A percentile compares a stretch with the other conserved stretches of the same genome.
phyloP scores from a whole-genome alignment of 1,284 basidiomycete genomes.

The Singerocomus inundabilis region DNA sequence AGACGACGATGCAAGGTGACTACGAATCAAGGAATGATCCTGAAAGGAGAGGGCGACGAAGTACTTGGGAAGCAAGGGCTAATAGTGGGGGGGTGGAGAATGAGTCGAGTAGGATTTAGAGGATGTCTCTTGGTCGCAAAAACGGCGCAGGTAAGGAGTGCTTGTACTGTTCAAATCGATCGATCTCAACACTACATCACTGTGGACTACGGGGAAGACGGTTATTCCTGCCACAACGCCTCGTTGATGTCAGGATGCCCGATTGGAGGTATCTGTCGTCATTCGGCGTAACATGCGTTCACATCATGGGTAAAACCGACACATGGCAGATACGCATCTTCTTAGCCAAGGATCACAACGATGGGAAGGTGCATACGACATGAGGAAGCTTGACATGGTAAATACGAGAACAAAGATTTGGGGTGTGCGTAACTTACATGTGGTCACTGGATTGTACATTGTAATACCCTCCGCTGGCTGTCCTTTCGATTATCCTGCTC shows the following conservation, averaged over 20 bases:
- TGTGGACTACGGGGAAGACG: neutral
- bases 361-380: neutral
- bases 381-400: constrained; percentile 1
- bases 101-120: constrained; percentile 4
- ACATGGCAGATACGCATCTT: neutral
- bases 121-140: constrained; percentile 6
- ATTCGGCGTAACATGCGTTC: neutral
- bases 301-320: neutral
- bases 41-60: neutral
- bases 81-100: neutral
- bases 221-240: constrained; percentile 12
- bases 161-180: constrained; percentile 10
- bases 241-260: constrained; percentile 21
- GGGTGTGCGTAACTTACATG: constrained; percentile 9
- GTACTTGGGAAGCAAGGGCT: neutral
- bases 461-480: constrained; percentile 2
- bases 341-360: neutral
- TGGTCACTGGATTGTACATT: constrained; percentile 23
- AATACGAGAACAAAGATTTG: constrained; percentile 4
- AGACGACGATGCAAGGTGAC: neutral
- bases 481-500: constrained; percentile 10
- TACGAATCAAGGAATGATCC: neutral
- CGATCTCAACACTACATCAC: constrained; percentile 8
- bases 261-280: neutral
- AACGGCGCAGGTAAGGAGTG: neutral